These are phyloP conservation scores for Rauvolfia tetraphylla DNA, from an alignment of 257 asterid genomes.

Conservation along the genomic window DNA sequence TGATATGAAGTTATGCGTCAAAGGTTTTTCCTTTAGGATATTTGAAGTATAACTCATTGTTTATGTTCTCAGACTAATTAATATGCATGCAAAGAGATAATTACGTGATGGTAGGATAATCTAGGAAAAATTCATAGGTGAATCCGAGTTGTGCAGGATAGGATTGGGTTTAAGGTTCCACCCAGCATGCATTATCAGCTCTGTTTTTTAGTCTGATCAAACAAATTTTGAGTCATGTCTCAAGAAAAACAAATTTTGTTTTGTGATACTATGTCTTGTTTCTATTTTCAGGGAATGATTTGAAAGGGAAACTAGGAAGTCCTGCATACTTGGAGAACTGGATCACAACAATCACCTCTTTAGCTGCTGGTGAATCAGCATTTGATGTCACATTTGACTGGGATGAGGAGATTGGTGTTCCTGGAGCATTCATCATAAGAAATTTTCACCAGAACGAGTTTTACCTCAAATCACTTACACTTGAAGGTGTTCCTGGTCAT, in stretches of 20 bases:
- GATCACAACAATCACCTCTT: conserved; percentile 29
- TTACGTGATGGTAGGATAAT: too few species aligned
- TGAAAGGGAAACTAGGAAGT: conserved; percentile 46
- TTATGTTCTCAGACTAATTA: too few species aligned
- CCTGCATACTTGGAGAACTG: conserved; percentile 55
- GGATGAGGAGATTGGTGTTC: conserved; percentile 54
- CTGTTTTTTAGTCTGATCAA: background rate
- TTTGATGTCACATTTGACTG: conserved; percentile 59
- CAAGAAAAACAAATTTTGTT: background rate
- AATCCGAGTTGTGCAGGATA: too few species aligned
- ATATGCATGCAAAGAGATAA: too few species aligned
- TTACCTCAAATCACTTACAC: conserved; percentile 65
- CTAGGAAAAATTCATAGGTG: too few species aligned
- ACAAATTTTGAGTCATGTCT: background rate
- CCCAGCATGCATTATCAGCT: background rate
- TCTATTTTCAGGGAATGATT: conserved; percentile 28
- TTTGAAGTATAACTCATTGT: too few species aligned
- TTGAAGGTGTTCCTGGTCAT: conserved; percentile 62
- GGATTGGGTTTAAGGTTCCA: background rate
- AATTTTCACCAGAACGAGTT: conserved; percentile 65
- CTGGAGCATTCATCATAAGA: conserved; percentile 54
- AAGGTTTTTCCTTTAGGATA: too few species aligned
- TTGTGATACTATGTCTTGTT: background rate
- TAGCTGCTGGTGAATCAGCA: conserved; percentile 31
- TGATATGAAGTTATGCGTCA: too few species aligned